phyloP scores from a whole-genome alignment of 2,329 filamentous ascomycete genomes.

The Xylariaceae sp. region DNA sequence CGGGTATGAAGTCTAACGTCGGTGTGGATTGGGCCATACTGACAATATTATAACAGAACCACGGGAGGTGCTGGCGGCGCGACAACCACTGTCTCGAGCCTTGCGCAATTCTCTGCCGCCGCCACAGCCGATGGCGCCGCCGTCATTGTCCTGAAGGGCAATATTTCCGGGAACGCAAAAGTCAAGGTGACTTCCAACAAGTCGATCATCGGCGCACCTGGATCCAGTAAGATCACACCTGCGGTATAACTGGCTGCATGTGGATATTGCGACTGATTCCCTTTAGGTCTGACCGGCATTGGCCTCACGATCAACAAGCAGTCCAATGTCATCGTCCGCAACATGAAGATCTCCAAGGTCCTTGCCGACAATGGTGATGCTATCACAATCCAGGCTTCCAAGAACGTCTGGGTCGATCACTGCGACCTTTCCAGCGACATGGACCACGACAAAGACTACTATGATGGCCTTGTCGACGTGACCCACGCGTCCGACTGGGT shows the following conservation, averaged over 20 bases:
- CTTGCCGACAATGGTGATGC: slow-evolving; percentile 52
- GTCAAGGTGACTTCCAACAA: slow-evolving; percentile 45
- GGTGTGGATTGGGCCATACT: not conserved
- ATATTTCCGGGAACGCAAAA: slow-evolving; percentile 38
- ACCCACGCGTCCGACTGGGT: slow-evolving; percentile 59
- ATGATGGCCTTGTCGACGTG: slow-evolving; percentile 60
- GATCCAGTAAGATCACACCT: slow-evolving; percentile 27
- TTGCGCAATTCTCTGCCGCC: slow-evolving; percentile 44
- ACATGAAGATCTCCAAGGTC: slow-evolving; percentile 55
- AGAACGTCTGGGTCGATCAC: slow-evolving; percentile 64
- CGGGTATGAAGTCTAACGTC: slow-evolving; percentile 9
- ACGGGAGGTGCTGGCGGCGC: slow-evolving; percentile 51
- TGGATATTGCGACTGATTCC: slow-evolving; percentile 5
- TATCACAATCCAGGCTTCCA: slow-evolving; percentile 51
- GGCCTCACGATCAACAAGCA: slow-evolving; percentile 49
- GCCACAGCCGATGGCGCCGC: slow-evolving; percentile 40
- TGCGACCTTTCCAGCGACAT: slow-evolving; percentile 56
- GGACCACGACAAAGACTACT: slow-evolving; percentile 61
- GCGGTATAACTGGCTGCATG: too few relatives aligned
- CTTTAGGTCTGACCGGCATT: slow-evolving; percentile 36
- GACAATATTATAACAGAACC: slow-evolving; percentile 30
- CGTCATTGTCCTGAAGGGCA: slow-evolving; percentile 42
- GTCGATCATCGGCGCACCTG: slow-evolving; percentile 41
- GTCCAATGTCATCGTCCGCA: slow-evolving; percentile 57
- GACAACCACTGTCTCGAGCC: slow-evolving; percentile 48